A percentile compares a stretch with the other conserved stretches of the same genome.
Conservation (phyloP, 192 early-diverging fungal genomes). For the Coemansia erecta region DNA sequence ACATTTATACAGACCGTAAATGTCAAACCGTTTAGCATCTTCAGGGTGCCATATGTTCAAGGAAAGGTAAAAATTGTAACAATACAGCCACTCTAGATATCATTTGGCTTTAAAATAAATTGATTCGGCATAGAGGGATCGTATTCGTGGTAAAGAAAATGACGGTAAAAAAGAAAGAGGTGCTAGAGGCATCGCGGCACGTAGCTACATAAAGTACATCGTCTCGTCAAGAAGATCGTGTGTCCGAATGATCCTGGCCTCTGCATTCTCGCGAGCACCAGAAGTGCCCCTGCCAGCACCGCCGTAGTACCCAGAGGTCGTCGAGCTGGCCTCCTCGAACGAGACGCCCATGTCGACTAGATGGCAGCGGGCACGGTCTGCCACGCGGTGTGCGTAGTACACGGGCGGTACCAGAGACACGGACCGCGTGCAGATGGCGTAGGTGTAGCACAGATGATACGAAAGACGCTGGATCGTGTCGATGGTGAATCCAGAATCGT, state of each 20-base stretch:
- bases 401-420: conserved; percentile 87
- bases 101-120: no score
- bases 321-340: conserved; percentile 40
- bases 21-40: no score
- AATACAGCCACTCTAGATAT: no score
- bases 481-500: conserved; percentile 78
- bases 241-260: conserved; percentile 3
- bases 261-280: neutral
- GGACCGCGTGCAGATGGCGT: conserved; percentile 80
- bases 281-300: conserved; percentile 5
- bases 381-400: conserved; percentile 93
- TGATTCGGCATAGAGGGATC: no score
- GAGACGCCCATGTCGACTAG: conserved; percentile 35
- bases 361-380: conserved; percentile 83
- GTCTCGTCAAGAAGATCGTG: conserved; percentile 2
- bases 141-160: no score
- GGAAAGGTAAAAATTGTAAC: no score
- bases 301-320: conserved; percentile 32
- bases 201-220: conserved; percentile 12
- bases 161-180: no score
- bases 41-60: no score
- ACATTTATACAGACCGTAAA: no score
- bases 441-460: conserved; percentile 87
- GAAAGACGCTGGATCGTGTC: conserved; percentile 87
- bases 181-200: neutral